phyloP scores from a whole-genome alignment of 345 rosid species.

The Atalantia buxifolia region DNA sequence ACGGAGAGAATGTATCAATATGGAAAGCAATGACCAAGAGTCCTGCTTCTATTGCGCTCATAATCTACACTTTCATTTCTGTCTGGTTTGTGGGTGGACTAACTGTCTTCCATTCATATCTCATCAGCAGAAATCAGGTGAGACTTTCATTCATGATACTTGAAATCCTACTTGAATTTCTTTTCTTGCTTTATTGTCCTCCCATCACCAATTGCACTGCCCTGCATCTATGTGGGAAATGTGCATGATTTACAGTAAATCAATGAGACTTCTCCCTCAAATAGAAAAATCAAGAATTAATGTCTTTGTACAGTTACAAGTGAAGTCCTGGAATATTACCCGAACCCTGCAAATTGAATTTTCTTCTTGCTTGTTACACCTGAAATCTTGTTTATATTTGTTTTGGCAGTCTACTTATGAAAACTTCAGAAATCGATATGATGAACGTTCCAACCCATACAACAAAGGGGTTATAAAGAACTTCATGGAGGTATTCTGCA shows the following conservation, averaged over 20 bases:
- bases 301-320: neutral
- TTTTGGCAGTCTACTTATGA: slow-evolving; percentile 87
- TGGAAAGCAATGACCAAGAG: slow-evolving; percentile 83
- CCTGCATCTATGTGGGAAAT: neutral
- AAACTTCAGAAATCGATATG: slow-evolving; percentile 78
- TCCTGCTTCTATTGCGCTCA: slow-evolving; percentile 84
- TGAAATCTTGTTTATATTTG: slow-evolving; percentile 9
- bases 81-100: slow-evolving; percentile 99
- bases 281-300: neutral
- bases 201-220: neutral
- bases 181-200: neutral
- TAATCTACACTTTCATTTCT: slow-evolving; percentile 61
- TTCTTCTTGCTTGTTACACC: neutral
- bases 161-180: neutral
- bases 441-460: slow-evolving; percentile 61
- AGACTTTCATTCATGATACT: neutral
- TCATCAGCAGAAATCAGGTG: slow-evolving; percentile 93
- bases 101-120: slow-evolving; percentile 73
- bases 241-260: neutral
- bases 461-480: slow-evolving; percentile 66
- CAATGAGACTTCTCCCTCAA: neutral
- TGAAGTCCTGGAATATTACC: neutral
- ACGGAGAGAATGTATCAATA: slow-evolving; percentile 48
- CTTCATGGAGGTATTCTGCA: slow-evolving; percentile 69
- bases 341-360: neutral